These are phyloP conservation scores for Alternaria gaisen DNA, from an alignment of 2,329 filamentous ascomycete species.

Conservation along the genomic window DNA sequence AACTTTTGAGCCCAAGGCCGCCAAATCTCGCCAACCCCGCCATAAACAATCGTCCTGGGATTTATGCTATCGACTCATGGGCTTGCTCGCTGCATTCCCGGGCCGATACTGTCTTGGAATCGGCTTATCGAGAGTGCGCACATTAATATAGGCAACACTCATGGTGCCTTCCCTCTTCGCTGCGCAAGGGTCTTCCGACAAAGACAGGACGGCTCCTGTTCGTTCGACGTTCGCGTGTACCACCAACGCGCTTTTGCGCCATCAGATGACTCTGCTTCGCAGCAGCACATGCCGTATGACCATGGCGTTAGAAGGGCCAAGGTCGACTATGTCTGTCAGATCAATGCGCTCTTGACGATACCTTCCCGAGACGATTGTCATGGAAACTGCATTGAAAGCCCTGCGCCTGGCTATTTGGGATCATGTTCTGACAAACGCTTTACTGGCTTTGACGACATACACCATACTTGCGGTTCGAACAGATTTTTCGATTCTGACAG, in stretches of 20 bases:
- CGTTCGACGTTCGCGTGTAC: background rate
- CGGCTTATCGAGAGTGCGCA: background rate
- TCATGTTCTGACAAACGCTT: background rate
- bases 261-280: conserved; percentile 13
- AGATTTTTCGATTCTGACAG: background rate
- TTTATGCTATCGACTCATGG: background rate
- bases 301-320: background rate
- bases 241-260: conserved; percentile 4
- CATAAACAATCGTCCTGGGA: background rate
- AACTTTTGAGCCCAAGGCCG: background rate
- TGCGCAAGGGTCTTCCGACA: background rate
- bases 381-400: background rate
- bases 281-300: conserved; percentile 7
- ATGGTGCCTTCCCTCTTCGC: background rate
- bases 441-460: background rate
- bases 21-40: conserved; percentile 10
- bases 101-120: background rate
- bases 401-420: background rate
- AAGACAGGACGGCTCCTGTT: background rate
- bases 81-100: background rate
- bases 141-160: background rate
- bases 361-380: background rate
- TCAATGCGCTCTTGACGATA: background rate
- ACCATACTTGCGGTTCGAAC: background rate
- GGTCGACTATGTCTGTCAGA: background rate